Base-by-base conservation (phyloP, 345 rosid genomes). In the Draba incana region DNA sequence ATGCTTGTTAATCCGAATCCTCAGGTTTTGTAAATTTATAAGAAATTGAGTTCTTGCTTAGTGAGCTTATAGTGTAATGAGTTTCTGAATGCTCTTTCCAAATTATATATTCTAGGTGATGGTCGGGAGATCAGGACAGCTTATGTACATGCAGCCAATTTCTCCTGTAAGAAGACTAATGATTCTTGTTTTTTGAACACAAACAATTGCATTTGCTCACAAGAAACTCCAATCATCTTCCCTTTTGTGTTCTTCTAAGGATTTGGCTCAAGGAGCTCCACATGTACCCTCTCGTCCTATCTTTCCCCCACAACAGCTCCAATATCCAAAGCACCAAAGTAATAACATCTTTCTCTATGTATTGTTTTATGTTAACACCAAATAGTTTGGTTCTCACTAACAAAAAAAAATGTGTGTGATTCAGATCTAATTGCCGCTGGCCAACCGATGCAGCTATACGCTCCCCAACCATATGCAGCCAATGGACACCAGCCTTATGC, bases 111-210 rank as follows among this genome's bases (percentile, higher is more conserved):
- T 49, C 46, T 73, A 89, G 98, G 87, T 87, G 60, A 72, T 89
- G 90, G 80, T 84, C 69, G 88, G 86, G 75, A 85, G 86, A 56
- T 9, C 83, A 31, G 96, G 92, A 58, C 98, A 89, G 80, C 79
- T 84, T 61, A 71, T 87, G 48, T 86, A 79, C 62, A 27, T 92
- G 82, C 91, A 86, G 67, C 89, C 98, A 68, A 78, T 87, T 74
- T 59, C 87, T 69, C 88, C 83, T 68, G 96, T 92, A 83, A 79
- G 87, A 75, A 60, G 30, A 41, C 9, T 14, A 37, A 37, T 57
- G 57, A 16, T 54, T 12, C 9, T 54, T 38, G 39, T 24, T 23
- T 20, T 42, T 8, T 43, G 31, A 11, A 53, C 28, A 41, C 13
- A 15, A 38, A 66, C 20, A 28, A 16, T 15, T 30, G 20, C 70